Conservation (phyloP, 805 yeast genomes). For the Candida morakotiae region DNA sequence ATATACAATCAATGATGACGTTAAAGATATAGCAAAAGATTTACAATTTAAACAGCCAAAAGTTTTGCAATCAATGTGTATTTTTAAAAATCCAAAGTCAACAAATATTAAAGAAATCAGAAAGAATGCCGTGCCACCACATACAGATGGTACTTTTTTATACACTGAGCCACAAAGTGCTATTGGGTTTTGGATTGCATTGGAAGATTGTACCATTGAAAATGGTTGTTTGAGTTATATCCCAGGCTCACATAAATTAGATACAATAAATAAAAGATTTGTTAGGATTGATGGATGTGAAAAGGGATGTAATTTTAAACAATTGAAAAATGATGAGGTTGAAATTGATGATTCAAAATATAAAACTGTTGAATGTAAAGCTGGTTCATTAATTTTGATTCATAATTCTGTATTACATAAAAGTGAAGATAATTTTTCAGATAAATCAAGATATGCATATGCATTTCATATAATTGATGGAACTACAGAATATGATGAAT, state of each 20-base stretch:
- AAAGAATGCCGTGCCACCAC: constrained; percentile 66
- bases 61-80: constrained; percentile 74
- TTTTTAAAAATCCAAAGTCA: constrained; percentile 67
- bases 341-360: constrained; percentile 36
- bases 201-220: constrained; percentile 81
- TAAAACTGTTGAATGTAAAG: constrained; percentile 55
- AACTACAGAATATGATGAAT: constrained; percentile 50
- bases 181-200: constrained; percentile 77
- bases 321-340: constrained; percentile 14
- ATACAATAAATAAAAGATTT: constrained; percentile 47
- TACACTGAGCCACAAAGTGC: constrained; percentile 70
- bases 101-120: constrained; percentile 14
- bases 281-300: constrained; percentile 47
- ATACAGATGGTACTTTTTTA: constrained; percentile 71
- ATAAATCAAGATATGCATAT: constrained; percentile 64
- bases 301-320: constrained; percentile 53
- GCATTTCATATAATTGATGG: constrained; percentile 82
- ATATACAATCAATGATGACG: constrained; percentile 49
- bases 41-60: constrained; percentile 60
- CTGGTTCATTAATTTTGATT: constrained; percentile 68
- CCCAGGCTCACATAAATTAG: constrained; percentile 1
- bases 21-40: constrained; percentile 47
- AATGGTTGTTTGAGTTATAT: constrained; percentile 52
- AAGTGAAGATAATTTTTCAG: constrained; percentile 56
- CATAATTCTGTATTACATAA: constrained; percentile 71